A percentile compares a stretch with the other conserved stretches of the same genome.
These are phyloP conservation scores for Auriscalpium orientale DNA, from an alignment of 768 basidiomycete genomes.

Conservation along the genomic window DNA sequence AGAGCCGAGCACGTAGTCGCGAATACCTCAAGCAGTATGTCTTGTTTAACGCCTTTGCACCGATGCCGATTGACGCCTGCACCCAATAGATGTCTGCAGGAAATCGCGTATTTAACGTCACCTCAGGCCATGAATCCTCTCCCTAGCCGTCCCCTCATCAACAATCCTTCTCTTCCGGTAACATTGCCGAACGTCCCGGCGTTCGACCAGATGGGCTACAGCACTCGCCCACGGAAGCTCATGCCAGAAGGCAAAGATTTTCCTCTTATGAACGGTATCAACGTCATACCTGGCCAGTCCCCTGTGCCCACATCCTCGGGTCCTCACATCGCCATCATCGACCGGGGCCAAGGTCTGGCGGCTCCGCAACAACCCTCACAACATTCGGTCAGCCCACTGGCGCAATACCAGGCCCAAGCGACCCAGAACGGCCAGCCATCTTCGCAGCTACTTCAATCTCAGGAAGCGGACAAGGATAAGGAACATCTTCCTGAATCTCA, in stretches of 20 bases:
- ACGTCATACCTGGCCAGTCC: constrained; percentile 43
- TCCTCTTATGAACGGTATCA: constrained; percentile 53
- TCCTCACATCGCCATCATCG: constrained; percentile 36
- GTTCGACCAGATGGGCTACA: constrained; percentile 68
- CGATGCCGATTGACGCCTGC: constrained; percentile 9
- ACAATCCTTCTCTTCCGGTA: constrained; percentile 55
- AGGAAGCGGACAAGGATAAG: constrained; percentile 33
- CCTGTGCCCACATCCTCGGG: constrained; percentile 40
- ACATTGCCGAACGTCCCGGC: constrained; percentile 64
- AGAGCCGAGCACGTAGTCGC: constrained; percentile 86
- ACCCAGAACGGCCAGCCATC: constrained; percentile 22
- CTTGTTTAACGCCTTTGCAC: background rate
- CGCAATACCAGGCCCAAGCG: constrained; percentile 18
- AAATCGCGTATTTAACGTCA: constrained; percentile 95
- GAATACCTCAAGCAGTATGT: constrained; percentile 96
- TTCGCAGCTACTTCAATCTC: constrained; percentile 22
- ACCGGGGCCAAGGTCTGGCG: constrained; percentile 40
- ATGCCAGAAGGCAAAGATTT: constrained; percentile 77
- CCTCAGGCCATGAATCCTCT: constrained; percentile 96
- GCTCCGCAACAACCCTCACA: constrained; percentile 21
- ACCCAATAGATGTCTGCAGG: constrained; percentile 80
- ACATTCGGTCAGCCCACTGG: constrained; percentile 17
- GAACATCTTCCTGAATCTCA: constrained; percentile 44
- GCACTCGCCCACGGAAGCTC: constrained; percentile 74
- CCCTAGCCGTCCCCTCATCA: constrained; percentile 74